Percentiles rank a stretch among this genome's conserved stretches.
phyloP scores from a whole-genome alignment of 2,329 filamentous ascomycete species.

The Fulvia fulva region DNA sequence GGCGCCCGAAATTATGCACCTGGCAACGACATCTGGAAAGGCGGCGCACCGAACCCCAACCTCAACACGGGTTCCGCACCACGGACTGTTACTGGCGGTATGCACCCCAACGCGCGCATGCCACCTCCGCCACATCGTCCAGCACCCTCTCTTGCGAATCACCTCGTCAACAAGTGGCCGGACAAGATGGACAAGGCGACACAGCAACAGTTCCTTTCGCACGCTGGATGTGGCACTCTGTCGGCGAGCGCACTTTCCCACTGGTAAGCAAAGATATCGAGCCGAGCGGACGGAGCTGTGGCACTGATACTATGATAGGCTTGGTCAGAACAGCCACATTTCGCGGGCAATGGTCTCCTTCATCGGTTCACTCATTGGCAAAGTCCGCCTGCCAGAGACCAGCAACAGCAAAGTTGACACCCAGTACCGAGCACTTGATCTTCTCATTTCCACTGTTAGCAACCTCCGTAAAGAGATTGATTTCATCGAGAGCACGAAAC shows the following conservation, averaged over 20 bases:
- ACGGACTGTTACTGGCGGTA: constrained; percentile 31
- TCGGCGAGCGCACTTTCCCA: constrained; percentile 53
- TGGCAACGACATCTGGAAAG: constrained; percentile 40
- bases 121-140: constrained; percentile 19
- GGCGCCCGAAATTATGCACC: constrained; percentile 12
- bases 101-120: constrained; percentile 16
- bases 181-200: constrained; percentile 54
- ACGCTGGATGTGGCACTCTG: constrained; percentile 61
- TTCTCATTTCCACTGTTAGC: constrained; percentile 61
- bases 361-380: constrained; percentile 60
- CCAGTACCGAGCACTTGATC: constrained; percentile 56
- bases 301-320: constrained; percentile 22
- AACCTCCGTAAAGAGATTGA: constrained; percentile 64
- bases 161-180: constrained; percentile 52
- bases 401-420: constrained; percentile 43
- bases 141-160: constrained; percentile 51
- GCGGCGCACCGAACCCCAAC: constrained; percentile 47
- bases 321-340: constrained; percentile 68
- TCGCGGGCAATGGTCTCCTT: constrained; percentile 67
- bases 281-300: background rate
- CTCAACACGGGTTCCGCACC: constrained; percentile 39
- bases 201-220: constrained; percentile 61
- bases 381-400: constrained; percentile 54
- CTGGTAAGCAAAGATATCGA: constrained; percentile 44
- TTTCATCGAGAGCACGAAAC: constrained; percentile 64